A percentile compares a stretch with the other conserved stretches of the same genome.
Evolutionary conservation across 2,329 filamentous ascomycete genomes (phyloP).

Genomic region (Diaporthe sp.): DNA sequence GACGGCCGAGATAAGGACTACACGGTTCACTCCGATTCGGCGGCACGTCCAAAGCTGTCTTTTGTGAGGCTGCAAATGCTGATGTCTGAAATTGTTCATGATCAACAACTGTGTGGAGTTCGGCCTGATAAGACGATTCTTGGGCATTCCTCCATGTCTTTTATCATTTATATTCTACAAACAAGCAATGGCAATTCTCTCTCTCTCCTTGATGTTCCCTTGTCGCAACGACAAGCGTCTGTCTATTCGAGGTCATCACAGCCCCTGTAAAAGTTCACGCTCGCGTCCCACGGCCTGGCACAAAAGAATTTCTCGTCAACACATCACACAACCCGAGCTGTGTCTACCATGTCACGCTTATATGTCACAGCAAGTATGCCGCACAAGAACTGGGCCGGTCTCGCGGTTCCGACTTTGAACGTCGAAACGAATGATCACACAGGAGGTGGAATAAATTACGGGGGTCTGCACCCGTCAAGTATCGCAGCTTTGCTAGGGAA

Average conservation of each 20-base stretch:
- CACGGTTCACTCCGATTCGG: not conserved
- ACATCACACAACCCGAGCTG: no score
- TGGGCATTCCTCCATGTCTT: not conserved
- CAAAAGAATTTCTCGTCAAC: not conserved
- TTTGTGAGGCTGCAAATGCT: not conserved
- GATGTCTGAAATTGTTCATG: constrained; percentile 17
- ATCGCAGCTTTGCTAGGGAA: constrained; percentile 27
- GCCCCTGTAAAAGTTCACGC: not conserved
- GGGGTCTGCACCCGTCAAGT: constrained; percentile 21
- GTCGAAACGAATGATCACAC: constrained; percentile 29
- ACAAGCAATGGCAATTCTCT: no score
- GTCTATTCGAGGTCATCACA: not conserved
- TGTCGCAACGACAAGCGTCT: not conserved
- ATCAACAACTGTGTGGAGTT: not conserved
- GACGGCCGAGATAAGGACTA: constrained; percentile 1
- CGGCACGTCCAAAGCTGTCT: not conserved
- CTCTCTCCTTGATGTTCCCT: no score
- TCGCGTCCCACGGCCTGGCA: not conserved
- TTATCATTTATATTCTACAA: not conserved
- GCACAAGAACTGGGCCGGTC: constrained; percentile 24
- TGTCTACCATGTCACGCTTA: constrained; percentile 13
- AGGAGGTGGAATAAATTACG: constrained; percentile 13
- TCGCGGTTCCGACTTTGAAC: constrained; percentile 19
- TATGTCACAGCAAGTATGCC: constrained; percentile 27
- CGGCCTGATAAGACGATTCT: not conserved